Base-by-base conservation (phyloP, 2,329 filamentous ascomycete genomes). In the Periglandula ipomoeae region DNA sequence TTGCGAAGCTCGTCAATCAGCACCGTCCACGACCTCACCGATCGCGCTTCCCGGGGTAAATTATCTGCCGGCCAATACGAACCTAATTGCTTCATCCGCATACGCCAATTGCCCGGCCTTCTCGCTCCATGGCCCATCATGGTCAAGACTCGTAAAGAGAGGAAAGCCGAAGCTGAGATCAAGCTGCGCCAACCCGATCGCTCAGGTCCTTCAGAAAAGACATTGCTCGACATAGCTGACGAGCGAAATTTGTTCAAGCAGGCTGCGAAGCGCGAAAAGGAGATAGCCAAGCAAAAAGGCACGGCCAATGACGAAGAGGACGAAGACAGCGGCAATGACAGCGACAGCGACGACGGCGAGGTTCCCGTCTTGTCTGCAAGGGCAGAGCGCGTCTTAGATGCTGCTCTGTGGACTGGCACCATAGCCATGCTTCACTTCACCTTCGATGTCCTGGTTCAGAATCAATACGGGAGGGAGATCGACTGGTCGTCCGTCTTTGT, bases 381-480 rank as follows among this genome's bases (percentile, higher is more conserved):
- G 0, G 70, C 69, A 7, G 77, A 81, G 49, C 70, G 75, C 26
- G 56, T 78, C 43, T 64, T 81, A 52, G 80, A 84, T 34, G 67
- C 78, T 0, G 30, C 76, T 3, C 66, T 84, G 22, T 84, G 77
- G 76, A 74, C 71, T 6, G 66, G 79, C 10, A 81, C 80, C 53
- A 66, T 93, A 57, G 72, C 79, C 11, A 86, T 83, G 72, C 66
- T 90, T 45, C 85, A 91, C 61, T 82, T 89, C 56, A 88, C 84
- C 0, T 74, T 93, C 46, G 87, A 91, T 60, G 81, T 89, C 34
- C 71, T 93, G 10, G 85, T 89, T 20, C 85, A 89, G 62, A 76
- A 84, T 56, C 87, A 93, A 65, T 93, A 88, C 59, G 79, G 81
- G n/a, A 73, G 81, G 53, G 74, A 80, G 2, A 73, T 89, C 2